Percentiles rank a stretch among this genome's conserved stretches.
These are phyloP conservation scores for Xylaria flabelliformis DNA, from an alignment of 495 filamentous ascomycete genomes.

Conservation along the genomic window DNA sequence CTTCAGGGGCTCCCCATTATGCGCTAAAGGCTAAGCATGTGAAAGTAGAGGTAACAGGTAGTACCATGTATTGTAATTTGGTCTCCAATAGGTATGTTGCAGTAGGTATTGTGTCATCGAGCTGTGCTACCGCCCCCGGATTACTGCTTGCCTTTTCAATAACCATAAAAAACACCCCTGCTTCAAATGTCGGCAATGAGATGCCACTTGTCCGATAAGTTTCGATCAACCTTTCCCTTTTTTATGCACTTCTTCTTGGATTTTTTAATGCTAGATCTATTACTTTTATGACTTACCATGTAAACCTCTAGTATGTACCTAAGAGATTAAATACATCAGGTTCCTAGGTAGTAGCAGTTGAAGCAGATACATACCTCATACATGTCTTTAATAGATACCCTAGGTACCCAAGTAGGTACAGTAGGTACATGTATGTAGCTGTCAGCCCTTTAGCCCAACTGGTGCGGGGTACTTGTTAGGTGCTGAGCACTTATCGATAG, in stretches of 20 bases:
- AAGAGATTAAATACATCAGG: background rate
- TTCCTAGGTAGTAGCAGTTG: background rate
- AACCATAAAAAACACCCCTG: background rate
- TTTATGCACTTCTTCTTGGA: background rate
- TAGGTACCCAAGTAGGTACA: too few species aligned
- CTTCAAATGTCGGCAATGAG: background rate
- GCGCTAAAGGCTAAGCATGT: constrained; percentile 1
- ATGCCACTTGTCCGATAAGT: background rate
- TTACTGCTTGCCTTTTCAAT: background rate
- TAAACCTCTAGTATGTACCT: too few species aligned
- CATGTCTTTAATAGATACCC: background rate
- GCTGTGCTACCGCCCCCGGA: background rate
- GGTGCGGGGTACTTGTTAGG: constrained; percentile 11
- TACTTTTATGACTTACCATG: background rate
- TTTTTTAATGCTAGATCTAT: background rate
- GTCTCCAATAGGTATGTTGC: too few species aligned
- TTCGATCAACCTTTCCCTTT: background rate
- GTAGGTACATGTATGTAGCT: too few species aligned
- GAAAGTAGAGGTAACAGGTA: too few species aligned
- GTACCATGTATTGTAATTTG: too few species aligned
- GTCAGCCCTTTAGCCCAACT: background rate
- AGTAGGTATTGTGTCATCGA: too few species aligned
- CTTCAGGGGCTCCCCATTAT: background rate
- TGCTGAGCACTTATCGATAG: constrained; percentile 18
- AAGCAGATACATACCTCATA: background rate